Base-by-base conservation (phyloP, 495 filamentous ascomycete species). In the Daldinia vernicosa region DNA sequence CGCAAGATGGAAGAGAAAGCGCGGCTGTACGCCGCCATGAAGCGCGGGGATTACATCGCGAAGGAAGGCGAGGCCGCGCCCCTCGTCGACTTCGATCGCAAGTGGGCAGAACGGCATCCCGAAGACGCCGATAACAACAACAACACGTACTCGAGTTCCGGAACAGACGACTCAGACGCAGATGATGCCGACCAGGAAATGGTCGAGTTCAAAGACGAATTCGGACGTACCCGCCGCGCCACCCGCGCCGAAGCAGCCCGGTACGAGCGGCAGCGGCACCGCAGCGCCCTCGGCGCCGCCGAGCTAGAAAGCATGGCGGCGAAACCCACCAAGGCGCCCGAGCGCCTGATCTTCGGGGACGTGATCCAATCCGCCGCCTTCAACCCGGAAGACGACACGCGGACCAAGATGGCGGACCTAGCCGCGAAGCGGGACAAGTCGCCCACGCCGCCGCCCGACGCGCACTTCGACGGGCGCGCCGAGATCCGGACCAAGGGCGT, bases 51-150 rank as follows among this genome's bases (percentile, higher is more conserved):
- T 66, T 88, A 81, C 80, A 85, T 84, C 57, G 79, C 80, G 79
- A 89, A 88, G 47, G 81, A 82, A 7, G 84, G 79, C 66, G 84
- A 81, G 75, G 82, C 80, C 56, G 86, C 85, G 73, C 87, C 79
- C 8, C 80, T 95, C 22, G 90, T 99, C 0, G 95, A 99, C 81
- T 99, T 98, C 75, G 94, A 98, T 79, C 83, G 89, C 47, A 99
- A 98, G 79, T 97, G 95, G 93, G 93, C 90, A 0, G 92, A 96
- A 71, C 77, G 80, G 40, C 77, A 88, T 50, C 78, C 79, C 4
- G 68, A 70, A 4, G 77, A 75, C 11, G 81, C 82, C 12, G 66
- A 69, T 5, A 74, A 80, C 43, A 27, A 57, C 1, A 22, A 24
- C 17, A 40, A 58, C 19, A n/a, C n/a, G 17, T 74, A 78, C 15